Percentiles rank a stretch among this genome's conserved stretches.
These are phyloP conservation scores for Pseudogymnoascus sp. DNA, from an alignment of 2,329 filamentous ascomycete species.

Conservation along the genomic window DNA sequence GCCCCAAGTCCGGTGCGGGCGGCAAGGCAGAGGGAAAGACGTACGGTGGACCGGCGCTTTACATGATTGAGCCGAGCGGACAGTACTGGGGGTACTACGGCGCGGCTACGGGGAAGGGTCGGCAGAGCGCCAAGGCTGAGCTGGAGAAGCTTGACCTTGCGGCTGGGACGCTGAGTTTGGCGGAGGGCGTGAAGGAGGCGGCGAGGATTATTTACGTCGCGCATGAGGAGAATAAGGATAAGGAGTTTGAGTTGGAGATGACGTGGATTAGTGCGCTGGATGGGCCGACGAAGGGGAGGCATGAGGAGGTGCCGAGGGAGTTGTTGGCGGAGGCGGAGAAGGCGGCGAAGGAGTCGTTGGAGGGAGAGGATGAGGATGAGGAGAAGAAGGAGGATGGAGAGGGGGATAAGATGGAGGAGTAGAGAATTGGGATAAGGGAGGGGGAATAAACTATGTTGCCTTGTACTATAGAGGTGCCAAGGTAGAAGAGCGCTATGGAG, in stretches of 20 bases:
- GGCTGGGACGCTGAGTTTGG: slow-evolving; percentile 65
- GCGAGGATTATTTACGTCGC: slow-evolving; percentile 95
- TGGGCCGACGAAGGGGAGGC: slow-evolving; percentile 85
- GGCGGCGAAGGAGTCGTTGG: slow-evolving; percentile 82
- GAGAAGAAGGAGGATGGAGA: slow-evolving; percentile 52
- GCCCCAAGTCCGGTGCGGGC: slow-evolving; percentile 70
- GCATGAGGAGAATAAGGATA: slow-evolving; percentile 98
- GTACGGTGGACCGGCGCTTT: slow-evolving; percentile 84
- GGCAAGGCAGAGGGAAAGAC: slow-evolving; percentile 70
- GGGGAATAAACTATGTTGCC: not conserved
- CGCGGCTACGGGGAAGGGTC: slow-evolving; percentile 91
- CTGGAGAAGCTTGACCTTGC: slow-evolving; percentile 92
- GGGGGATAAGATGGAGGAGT: slow-evolving; percentile 84
- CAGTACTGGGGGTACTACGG: slow-evolving; percentile 99
- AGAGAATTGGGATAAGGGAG: slow-evolving; percentile 31
- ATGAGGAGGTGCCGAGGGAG: slow-evolving; percentile 88
- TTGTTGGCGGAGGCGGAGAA: slow-evolving; percentile 86
- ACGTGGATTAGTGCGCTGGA: slow-evolving; percentile 85
- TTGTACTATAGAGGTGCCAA: slow-evolving; percentile 6
- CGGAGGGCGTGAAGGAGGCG: slow-evolving; percentile 90
- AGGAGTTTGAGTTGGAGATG: slow-evolving; percentile 99
- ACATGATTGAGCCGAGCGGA: slow-evolving; percentile 98
- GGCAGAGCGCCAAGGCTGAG: slow-evolving; percentile 95
- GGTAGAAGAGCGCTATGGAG: slow-evolving; percentile 1
- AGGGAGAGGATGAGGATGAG: slow-evolving; percentile 75